Evolutionary conservation across 2,329 filamentous ascomycete species (phyloP), one percentile per base, ranked within the genome.

Genomic region (Dryadomyces quercivorus): DNA sequence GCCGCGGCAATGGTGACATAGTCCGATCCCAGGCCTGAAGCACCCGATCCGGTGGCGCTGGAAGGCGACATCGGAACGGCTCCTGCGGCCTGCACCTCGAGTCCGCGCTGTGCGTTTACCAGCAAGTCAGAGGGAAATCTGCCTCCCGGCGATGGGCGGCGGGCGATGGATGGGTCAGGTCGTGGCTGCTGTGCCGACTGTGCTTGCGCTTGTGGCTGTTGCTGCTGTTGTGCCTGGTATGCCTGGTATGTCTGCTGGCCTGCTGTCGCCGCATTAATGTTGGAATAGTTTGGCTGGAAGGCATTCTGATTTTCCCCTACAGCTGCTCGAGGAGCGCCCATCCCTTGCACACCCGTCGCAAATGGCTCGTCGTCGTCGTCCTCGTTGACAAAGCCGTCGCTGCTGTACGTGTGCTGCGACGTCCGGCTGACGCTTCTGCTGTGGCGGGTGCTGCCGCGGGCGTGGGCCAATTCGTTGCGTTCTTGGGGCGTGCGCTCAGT

Each of bases 61-160:
- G 86, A 88, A 58, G 86, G 86, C 65, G 87, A 89, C 66, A 84
- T 75, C 66, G 86, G 81, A 9, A 59, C 51, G 4, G 34, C 55
- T 2, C 59, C 59, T 66, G 60, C 52, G 3, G 81, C 83, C 71
- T 90, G 85, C 82, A 89, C 82, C 71, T 90, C 84, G 81, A 89
- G 83, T 76, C 86, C 84, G 74, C 88, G 84, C 67, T 81, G 72
- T 59, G 77, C 74, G 69, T 90, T 86, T 68, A 95, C 80, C 74
- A 90, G 83, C 63, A 97, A 75, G 75, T 96, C 91, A 72, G 88
- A 94, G 72, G 92, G 92, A 75, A 98, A 98, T 70, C 91, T 84
- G 76, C 92, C 92, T 84, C 91, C 92, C 83, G 89, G 84, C 78
- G 88, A 82, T 67, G 88, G 87, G 69, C 90, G 84, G 69, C 79